phyloP scores from a whole-genome alignment of 2,329 filamentous ascomycete genomes.

The Hymenoscyphus infarciens region DNA sequence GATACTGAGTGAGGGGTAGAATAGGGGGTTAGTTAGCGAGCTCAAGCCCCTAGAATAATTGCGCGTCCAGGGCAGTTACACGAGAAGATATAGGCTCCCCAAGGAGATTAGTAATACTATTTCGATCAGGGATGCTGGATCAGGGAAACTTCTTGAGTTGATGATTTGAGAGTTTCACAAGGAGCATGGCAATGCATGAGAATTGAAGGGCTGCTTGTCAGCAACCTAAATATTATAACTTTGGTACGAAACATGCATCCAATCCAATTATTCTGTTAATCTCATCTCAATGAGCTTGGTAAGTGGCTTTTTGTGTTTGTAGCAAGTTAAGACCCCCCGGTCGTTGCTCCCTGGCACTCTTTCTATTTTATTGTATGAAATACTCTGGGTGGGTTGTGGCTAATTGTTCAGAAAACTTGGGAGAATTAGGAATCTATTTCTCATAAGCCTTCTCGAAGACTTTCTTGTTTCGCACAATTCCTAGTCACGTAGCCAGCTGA shows the following conservation, averaged over 20 bases:
- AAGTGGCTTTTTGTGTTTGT: no score
- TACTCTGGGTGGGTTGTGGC: no score
- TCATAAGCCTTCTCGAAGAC: no score
- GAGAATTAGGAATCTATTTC: no score
- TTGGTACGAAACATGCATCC: neutral
- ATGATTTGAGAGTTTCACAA: neutral
- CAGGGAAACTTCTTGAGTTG: neutral
- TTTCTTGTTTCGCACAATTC: no score
- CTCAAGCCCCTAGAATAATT: neutral
- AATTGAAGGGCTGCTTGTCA: neutral
- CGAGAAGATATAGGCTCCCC: neutral
- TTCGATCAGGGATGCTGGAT: neutral
- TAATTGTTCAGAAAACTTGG: no score
- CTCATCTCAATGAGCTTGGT: no score
- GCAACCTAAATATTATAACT: neutral
- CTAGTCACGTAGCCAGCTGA: no score
- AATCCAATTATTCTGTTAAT: neutral
- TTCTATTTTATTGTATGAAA: no score
- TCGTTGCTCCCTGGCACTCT: no score
- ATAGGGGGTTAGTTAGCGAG: conserved; percentile 1
- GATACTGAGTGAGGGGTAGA: neutral
- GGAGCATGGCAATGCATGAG: neutral
- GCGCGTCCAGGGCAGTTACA: neutral
- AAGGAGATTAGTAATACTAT: neutral
- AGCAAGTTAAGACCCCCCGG: no score